A percentile compares a stretch with the other conserved stretches of the same genome.
These are phyloP conservation scores for Cladosporium phlei DNA, from an alignment of 2,329 filamentous ascomycete species.

Conservation along the genomic window DNA sequence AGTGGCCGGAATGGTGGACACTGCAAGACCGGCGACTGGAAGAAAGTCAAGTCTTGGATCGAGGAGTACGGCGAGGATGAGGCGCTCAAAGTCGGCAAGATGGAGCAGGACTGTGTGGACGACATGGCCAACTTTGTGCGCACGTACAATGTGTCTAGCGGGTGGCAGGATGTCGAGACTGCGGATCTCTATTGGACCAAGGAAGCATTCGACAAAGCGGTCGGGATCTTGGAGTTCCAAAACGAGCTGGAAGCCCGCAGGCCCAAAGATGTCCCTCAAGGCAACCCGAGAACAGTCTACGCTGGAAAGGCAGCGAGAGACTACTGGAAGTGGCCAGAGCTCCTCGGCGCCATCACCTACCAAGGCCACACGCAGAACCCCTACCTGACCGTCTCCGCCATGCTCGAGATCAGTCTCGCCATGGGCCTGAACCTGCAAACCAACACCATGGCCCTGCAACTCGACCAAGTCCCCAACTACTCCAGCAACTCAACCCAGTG, in stretches of 20 bases:
- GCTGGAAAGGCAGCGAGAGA: constrained; percentile 3
- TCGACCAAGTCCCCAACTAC: background rate
- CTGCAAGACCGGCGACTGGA: constrained; percentile 36
- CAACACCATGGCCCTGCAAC: constrained; percentile 40
- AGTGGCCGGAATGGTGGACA: constrained; percentile 19
- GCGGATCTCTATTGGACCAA: constrained; percentile 56
- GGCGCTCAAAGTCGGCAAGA: constrained; percentile 41
- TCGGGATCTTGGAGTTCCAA: background rate
- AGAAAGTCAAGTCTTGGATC: constrained; percentile 48
- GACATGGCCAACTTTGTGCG: constrained; percentile 53
- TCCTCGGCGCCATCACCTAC: constrained; percentile 46
- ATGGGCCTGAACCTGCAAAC: constrained; percentile 51
- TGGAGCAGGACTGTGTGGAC: constrained; percentile 44
- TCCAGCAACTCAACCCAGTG: constrained; percentile 12
- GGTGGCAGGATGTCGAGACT: constrained; percentile 49
- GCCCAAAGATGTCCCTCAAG: constrained; percentile 31
- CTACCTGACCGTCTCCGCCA: constrained; percentile 23
- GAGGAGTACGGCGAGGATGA: constrained; percentile 43
- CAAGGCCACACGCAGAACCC: constrained; percentile 34
- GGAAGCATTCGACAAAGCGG: constrained; percentile 33
- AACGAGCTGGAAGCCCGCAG: background rate
- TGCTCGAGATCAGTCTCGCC: constrained; percentile 43
- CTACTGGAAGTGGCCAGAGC: constrained; percentile 6
- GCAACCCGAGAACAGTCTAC: constrained; percentile 2
- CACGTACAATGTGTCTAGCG: constrained; percentile 46